phyloP scores from a whole-genome alignment of 768 basidiomycete species.

The Boletellus emodensis region DNA sequence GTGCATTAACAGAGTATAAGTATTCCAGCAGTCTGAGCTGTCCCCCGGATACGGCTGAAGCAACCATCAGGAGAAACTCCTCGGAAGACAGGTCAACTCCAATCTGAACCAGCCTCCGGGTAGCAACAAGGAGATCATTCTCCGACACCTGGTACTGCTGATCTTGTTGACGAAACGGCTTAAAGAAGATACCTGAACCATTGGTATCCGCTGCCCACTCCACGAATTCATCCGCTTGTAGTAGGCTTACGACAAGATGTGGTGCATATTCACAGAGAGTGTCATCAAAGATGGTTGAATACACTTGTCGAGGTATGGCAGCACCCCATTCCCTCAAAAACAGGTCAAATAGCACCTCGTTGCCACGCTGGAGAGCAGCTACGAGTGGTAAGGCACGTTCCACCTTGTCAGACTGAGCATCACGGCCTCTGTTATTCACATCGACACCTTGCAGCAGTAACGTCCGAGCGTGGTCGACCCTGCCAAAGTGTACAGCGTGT shows the following conservation, averaged over 20 bases:
- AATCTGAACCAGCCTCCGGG: background rate
- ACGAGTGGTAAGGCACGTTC: background rate
- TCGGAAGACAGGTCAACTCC: background rate
- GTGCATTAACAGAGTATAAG: background rate
- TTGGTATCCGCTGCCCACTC: background rate
- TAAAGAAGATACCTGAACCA: background rate
- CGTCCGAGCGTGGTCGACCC: background rate
- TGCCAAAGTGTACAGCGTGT: background rate
- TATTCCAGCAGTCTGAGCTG: background rate
- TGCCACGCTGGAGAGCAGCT: background rate
- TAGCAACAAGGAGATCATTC: background rate
- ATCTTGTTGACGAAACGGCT: background rate
- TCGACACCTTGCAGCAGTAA: background rate
- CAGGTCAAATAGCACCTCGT: background rate
- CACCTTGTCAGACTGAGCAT: no score
- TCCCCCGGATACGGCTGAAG: background rate
- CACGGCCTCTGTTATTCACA: background rate
- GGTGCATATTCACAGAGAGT: background rate
- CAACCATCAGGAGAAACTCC: background rate
- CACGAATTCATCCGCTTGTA: background rate
- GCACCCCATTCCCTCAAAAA: background rate
- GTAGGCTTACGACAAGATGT: background rate
- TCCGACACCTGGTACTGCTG: background rate
- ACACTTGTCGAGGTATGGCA: background rate
- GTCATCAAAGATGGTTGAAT: background rate